phyloP scores from a whole-genome alignment of 2,329 filamentous ascomycete species.

The Xylariaceae sp. region DNA sequence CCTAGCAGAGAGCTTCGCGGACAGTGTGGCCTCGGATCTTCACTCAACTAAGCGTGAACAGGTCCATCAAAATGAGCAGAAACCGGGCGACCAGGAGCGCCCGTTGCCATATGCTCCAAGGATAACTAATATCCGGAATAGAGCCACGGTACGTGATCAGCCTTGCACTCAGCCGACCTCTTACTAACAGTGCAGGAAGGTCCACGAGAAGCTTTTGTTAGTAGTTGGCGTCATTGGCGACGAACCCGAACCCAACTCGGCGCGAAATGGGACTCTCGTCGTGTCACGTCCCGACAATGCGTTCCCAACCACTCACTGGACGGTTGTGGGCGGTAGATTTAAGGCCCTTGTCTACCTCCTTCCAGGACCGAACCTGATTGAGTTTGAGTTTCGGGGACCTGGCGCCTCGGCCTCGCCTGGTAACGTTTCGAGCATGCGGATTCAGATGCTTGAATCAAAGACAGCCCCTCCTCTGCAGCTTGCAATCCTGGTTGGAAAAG shows the following conservation, averaged over 20 bases:
- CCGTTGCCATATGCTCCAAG: slow-evolving; percentile 76
- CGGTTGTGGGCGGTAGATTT: slow-evolving; percentile 83
- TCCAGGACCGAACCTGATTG: slow-evolving; percentile 81
- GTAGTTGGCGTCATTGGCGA: slow-evolving; percentile 79
- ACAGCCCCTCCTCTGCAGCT: slow-evolving; percentile 81
- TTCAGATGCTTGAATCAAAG: slow-evolving; percentile 80
- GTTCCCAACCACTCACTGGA: slow-evolving; percentile 81
- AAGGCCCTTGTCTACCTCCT: slow-evolving; percentile 87
- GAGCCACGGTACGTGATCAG: slow-evolving; percentile 77
- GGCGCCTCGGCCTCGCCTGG: slow-evolving; percentile 62
- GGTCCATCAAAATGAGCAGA: slow-evolving; percentile 31
- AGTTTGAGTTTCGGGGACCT: slow-evolving; percentile 81
- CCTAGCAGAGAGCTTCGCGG: slow-evolving; percentile 59
- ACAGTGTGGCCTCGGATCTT: slow-evolving; percentile 57
- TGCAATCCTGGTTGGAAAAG: slow-evolving; percentile 79
- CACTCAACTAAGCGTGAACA: slow-evolving; percentile 39
- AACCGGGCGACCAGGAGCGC: slow-evolving; percentile 42
- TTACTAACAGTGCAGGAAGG: slow-evolving; percentile 45
- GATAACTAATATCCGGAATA: slow-evolving; percentile 72
- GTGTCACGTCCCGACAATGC: slow-evolving; percentile 77
- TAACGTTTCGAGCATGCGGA: slow-evolving; percentile 64
- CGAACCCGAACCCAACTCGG: slow-evolving; percentile 42
- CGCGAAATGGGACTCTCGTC: slow-evolving; percentile 72
- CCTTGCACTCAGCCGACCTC: too few relatives aligned
- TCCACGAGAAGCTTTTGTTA: slow-evolving; percentile 84